Conservation (phyloP, 305 asterid genomes). For the Fraxinus latifolia region DNA sequence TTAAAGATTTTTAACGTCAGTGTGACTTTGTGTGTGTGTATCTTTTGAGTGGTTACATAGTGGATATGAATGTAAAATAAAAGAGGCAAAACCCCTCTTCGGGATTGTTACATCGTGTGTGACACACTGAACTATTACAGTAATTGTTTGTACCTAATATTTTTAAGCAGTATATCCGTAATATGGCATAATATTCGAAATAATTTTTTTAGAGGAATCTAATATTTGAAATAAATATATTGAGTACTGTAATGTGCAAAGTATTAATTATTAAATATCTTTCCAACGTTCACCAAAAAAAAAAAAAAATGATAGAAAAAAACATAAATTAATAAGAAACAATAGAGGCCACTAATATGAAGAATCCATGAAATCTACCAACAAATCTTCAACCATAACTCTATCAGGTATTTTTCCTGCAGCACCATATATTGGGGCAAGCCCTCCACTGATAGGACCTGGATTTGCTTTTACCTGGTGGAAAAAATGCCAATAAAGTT, state of each 20-base stretch:
- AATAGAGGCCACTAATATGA: slow-evolving; percentile 47
- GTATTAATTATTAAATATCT: slow-evolving; percentile 3
- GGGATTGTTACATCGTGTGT: not conserved
- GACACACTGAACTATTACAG: not conserved
- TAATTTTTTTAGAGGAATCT: not conserved
- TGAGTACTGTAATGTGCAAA: slow-evolving; percentile 4
- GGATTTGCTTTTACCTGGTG: slow-evolving; percentile 86
- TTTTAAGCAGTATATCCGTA: not conserved
- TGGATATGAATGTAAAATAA: slow-evolving; percentile 30
- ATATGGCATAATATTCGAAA: not conserved
- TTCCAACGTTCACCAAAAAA: not conserved
- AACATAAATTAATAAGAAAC: not conserved
- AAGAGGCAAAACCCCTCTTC: slow-evolving; percentile 10
- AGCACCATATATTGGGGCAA: slow-evolving; percentile 97
- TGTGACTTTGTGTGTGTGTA: not conserved
- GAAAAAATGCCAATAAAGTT: not conserved
- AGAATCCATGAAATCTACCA: slow-evolving; percentile 88
- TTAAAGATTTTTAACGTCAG: slow-evolving; percentile 16
- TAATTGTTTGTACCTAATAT: not conserved
- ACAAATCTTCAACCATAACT: slow-evolving; percentile 78
- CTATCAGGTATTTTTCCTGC: slow-evolving; percentile 98
- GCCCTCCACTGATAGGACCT: slow-evolving; percentile 84
- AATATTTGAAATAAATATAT: not conserved
- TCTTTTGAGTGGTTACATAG: slow-evolving; percentile 26
- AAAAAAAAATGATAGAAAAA: not conserved